Conservation (phyloP, 2,329 filamentous ascomycete species). For the Alternaria viburni region DNA sequence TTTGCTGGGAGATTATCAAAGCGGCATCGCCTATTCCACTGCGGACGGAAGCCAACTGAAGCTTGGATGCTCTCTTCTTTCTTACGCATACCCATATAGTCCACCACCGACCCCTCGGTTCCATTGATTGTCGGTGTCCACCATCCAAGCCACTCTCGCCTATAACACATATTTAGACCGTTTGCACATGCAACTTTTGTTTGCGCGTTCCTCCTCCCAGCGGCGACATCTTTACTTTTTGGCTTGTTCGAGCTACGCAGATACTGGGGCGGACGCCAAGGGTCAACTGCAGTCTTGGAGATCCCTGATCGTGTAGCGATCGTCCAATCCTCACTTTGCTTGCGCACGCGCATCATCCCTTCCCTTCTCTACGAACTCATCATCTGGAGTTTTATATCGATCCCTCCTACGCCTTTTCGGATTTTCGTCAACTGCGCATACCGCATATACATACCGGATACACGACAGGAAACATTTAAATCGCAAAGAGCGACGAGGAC, state of each 20-base stretch:
- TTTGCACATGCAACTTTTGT: not conserved
- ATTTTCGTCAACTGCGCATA: not conserved
- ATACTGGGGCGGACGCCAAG: conserved; percentile 31
- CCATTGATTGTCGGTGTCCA: not conserved
- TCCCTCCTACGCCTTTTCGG: not conserved
- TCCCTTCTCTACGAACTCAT: conserved; percentile 23
- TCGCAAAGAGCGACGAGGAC: not conserved
- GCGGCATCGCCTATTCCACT: conserved; percentile 7
- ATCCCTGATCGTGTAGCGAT: conserved; percentile 33
- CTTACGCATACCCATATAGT: conserved; percentile 16
- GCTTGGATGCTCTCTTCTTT: conserved; percentile 5
- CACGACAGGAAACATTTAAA: not conserved
- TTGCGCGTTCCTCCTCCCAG: not conserved
- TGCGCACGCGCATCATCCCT: conserved; percentile 25
- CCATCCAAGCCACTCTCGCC: not conserved
- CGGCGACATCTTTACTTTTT: conserved; percentile 19
- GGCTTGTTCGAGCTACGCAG: not conserved
- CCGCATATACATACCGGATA: not conserved
- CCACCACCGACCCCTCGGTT: conserved; percentile 21
- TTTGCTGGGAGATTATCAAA: conserved; percentile 13
- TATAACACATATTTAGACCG: conserved; percentile 4
- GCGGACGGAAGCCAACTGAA: conserved; percentile 3
- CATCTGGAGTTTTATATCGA: not conserved
- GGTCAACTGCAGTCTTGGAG: conserved; percentile 16
- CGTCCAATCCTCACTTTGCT: conserved; percentile 21